Base-by-base conservation (phyloP, 345 rosid genomes). In the Trapa bicornis region DNA sequence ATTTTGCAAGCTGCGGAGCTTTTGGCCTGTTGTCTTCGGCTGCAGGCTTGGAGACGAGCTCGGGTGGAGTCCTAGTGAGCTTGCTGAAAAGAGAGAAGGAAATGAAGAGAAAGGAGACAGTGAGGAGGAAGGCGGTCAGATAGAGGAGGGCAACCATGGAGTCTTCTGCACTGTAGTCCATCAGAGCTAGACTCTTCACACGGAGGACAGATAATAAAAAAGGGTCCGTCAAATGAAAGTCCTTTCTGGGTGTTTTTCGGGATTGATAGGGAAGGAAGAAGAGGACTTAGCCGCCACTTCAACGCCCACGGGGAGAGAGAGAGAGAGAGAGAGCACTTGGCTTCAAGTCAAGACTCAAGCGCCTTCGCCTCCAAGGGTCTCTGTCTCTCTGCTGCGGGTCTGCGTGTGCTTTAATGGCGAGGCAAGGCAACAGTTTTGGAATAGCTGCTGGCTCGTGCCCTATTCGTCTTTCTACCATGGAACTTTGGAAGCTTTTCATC, bases 41-140 rank as follows among this genome's bases (percentile, higher is more conserved):
- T 29, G 78, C 57, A 3, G 75, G 73, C 68, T 75, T 71, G 70
- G 68, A 63, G 37, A 41, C 83, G 74, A 77, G 15, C 42, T 11
- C 29, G 33, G 67, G 54, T 10, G 13, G 9, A 11, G 48, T 45
- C 63, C 63, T 42, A 42, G 47, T 50, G 61, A 64, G 73, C 61
- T 74, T 72, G 66, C 58, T 78, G 81, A 67, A 75, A 57, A 83
- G 77, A 38, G 76, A 72, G 74, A 79, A 41, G 33, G 71, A 67
- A 64, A 68, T 43, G 56, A 64, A 69, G 67, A 81, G 48, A 57
- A 89, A 37, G 36, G 79, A 80, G 71, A 85, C 66, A 64, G 78
- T 66, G 56, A 85, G 70, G 68, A 79, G 72, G 75, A 76, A 71
- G 71, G 53, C 32, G 66, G 6, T 32, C 37, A 71, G 62, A 77